These are phyloP conservation scores for Cyclanthera cordifolia DNA, from an alignment of 306 rosid species.

Conservation along the genomic window DNA sequence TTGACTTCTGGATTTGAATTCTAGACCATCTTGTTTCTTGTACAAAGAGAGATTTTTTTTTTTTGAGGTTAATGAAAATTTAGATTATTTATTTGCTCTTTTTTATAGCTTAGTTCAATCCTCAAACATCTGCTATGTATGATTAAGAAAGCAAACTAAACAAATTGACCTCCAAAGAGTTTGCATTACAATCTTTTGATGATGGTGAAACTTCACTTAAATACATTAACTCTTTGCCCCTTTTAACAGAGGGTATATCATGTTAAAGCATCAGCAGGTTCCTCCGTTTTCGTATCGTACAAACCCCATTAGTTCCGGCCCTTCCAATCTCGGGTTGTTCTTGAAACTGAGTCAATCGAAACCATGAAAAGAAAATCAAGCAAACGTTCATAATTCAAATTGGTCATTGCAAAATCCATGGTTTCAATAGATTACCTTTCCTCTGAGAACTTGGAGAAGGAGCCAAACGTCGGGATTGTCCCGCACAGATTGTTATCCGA, in stretches of 20 bases:
- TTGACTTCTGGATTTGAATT: too few relatives aligned
- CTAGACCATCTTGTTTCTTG: too few relatives aligned
- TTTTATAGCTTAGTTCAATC: not conserved
- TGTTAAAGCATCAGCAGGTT: constrained; percentile 39
- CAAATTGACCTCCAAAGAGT: not conserved
- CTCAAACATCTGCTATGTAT: not conserved
- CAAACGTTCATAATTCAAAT: not conserved
- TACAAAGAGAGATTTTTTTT: too few relatives aligned
- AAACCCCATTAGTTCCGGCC: constrained; percentile 86
- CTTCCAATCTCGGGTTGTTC: constrained; percentile 66
- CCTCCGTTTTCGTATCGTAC: constrained; percentile 70
- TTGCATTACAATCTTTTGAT: not conserved
- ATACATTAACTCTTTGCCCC: not conserved
- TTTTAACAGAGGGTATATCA: not conserved
- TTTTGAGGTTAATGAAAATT: not conserved
- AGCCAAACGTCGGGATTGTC: constrained; percentile 57
- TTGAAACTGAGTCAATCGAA: constrained; percentile 47
- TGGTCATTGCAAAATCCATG: not conserved
- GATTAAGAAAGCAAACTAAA: constrained; percentile 1
- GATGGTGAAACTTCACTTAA: not conserved
- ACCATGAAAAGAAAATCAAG: constrained; percentile 1
- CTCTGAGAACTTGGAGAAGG: constrained; percentile 60
- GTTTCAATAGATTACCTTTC: constrained; percentile 33
- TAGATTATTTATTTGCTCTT: not conserved
- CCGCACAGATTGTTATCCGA: constrained; percentile 74